Conservation (phyloP, 495 filamentous ascomycete species). For the Aspergillus sclerotiicarbonarius region DNA sequence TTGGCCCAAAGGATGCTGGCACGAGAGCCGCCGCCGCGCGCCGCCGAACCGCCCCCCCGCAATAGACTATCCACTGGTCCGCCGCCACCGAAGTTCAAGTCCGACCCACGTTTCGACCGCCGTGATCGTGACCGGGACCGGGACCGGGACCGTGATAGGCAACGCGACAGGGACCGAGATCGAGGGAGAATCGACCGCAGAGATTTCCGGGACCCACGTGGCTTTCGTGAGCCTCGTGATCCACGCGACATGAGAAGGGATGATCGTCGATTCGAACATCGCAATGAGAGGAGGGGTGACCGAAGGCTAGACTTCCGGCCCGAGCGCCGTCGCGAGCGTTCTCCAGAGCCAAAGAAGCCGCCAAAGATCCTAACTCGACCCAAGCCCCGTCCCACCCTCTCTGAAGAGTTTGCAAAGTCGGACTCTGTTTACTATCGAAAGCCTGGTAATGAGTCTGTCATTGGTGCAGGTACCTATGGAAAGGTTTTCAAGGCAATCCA, state of each 20-base stretch:
- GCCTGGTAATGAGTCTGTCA: constrained; percentile 89
- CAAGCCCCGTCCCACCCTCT: constrained; percentile 69
- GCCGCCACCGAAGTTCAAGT: constrained; percentile 41
- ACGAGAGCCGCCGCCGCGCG: constrained; percentile 43
- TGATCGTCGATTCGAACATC: constrained; percentile 38
- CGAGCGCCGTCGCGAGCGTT: constrained; percentile 41
- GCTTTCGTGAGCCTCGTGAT: constrained; percentile 50
- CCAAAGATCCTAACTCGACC: constrained; percentile 67
- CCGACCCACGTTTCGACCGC: constrained; percentile 42
- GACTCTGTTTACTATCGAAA: constrained; percentile 90
- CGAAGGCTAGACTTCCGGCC: constrained; percentile 34
- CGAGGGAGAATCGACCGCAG: constrained; percentile 38
- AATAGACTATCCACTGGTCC: constrained; percentile 38
- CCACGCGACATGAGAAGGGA: constrained; percentile 46
- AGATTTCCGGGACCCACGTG: constrained; percentile 47
- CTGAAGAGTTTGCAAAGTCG: constrained; percentile 67
- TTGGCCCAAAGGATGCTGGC: constrained; percentile 66
- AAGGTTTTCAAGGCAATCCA: constrained; percentile 99
- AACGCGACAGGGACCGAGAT: constrained; percentile 42
- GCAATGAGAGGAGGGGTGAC: constrained; percentile 39
- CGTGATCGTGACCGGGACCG: constrained; percentile 28
- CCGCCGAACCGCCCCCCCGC: constrained; percentile 37
- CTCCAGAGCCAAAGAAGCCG: constrained; percentile 54
- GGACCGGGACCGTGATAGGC: constrained; percentile 43
- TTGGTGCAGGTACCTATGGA: constrained; percentile 91